Evolutionary conservation across 2,329 filamentous ascomycete genomes (phyloP), one percentile per base, ranked within the genome.

Genomic region (Xylariaceae sp.): DNA sequence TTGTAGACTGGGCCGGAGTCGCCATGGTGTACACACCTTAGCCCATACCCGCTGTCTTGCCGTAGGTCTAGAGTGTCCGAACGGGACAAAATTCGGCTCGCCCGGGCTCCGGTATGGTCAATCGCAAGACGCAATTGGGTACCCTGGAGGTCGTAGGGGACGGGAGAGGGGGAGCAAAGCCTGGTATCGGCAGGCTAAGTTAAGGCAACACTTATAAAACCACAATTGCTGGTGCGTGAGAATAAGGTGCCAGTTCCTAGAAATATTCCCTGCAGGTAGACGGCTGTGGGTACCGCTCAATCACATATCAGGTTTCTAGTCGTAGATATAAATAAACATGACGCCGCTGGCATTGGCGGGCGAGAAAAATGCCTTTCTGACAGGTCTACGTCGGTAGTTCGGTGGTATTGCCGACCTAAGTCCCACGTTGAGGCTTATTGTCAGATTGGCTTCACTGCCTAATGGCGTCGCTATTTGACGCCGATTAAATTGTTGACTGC

Each of bases 311-410:
- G 40, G 26, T 35, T 30, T 32, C 24, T 49, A 23, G 43, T 44
- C 32, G n/a, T 33, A 55, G 53, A 56, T 56, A 56, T 56, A 56
- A 56, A 56, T 56, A 56, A 56, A 23, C 40, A 56, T 56, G 53
- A 56, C 35, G 44, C 37, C 18, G 53, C 53, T 56, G 49, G 53
- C 49, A 49, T 32, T 23, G 33, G 48, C 24, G 9, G 43, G 35
- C 45, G 49, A 53, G 39, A 44, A 42, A 20, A 21, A 23, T 32
- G 20, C 39, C n/a, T 52, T 27, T 44, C 13, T 47, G 42, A 55
- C 52, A 55, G 53, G 53, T 37, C 49, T 27, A 16, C 9, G 24
- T 45, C 30, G 20, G 39, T 21, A 33, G 16, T 30, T 39, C 24
- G 40, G 27, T 39, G 29, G 43, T 32, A 53, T 55, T 55, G 23